phyloP scores from a whole-genome alignment of 1,284 basidiomycete species.

The Omphalotus olearius region DNA sequence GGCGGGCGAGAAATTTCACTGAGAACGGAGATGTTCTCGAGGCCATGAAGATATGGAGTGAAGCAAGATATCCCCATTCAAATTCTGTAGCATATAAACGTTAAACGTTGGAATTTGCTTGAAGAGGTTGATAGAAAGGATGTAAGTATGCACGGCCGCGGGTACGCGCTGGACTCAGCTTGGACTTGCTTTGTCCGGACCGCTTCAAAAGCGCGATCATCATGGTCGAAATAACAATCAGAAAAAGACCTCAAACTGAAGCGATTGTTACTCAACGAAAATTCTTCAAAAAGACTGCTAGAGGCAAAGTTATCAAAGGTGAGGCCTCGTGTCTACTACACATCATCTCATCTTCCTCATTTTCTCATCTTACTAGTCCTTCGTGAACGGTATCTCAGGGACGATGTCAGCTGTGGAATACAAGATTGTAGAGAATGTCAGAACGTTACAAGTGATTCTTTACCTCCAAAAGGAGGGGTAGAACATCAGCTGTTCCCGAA shows the following conservation, averaged over 20 bases:
- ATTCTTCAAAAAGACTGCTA: slow-evolving; percentile 93
- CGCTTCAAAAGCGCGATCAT: not conserved
- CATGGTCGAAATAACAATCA: slow-evolving; percentile 70
- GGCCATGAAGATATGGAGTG: no score
- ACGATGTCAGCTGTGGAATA: slow-evolving; percentile 92
- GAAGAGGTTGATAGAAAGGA: no score
- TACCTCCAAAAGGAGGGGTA: slow-evolving; percentile 48
- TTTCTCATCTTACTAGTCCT: slow-evolving; percentile 49
- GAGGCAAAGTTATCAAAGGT: slow-evolving; percentile 94
- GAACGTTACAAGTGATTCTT: slow-evolving; percentile 31
- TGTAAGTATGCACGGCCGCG: no score
- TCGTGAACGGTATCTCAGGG: slow-evolving; percentile 92
- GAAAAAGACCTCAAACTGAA: slow-evolving; percentile 72
- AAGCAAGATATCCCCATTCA: no score
- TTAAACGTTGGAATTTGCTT: no score
- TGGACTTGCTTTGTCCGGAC: slow-evolving; percentile 1
- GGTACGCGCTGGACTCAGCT: not conserved
- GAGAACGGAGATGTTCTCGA: no score
- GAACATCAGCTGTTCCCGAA: slow-evolving; percentile 50
- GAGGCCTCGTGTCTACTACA: not conserved
- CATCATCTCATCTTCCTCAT: not conserved
- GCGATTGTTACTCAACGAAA: slow-evolving; percentile 78
- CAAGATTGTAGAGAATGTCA: slow-evolving; percentile 64
- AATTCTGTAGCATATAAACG: no score
- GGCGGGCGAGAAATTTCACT: no score